Evolutionary conservation across 192 early-diverging fungal genomes (phyloP), one percentile per base, ranked within the genome.

Genomic region (Entomortierella chlamydospora): DNA sequence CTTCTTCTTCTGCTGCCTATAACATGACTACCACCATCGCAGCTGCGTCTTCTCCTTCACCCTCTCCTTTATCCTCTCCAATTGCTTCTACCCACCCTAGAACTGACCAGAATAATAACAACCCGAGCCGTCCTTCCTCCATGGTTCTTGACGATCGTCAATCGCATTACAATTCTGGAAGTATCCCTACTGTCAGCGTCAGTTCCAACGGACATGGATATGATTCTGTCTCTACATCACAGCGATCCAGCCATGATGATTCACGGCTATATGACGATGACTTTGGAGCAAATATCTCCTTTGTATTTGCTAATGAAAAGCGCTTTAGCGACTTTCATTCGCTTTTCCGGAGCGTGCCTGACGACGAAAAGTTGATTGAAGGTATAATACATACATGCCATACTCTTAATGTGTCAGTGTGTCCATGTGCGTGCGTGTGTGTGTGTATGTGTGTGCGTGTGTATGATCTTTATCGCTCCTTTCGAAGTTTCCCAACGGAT

Each of bases 331-430:
- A 87, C 26, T 90, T 85, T 50, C 88, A 90, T 62, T 52, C 84
- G 15, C 78, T 86, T 4, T 90, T 90, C 61, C 57, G 85, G 52
- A 87, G 84, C 61, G 84, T 90, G 4, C 88, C 86, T 25, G 85
- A 88, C 6, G 77, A 88, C 0, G 88, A 90, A 58, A 68, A 68
- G 18, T 57, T 90, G 52, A 83, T 90, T 29, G 84, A 86, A 81
- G 88, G 88, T 86, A 78, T 66, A 55, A 54, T 22, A 58, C 23
- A 30, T 10, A n/a, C n/a, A n/a, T n/a, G n/a, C n/a, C n/a, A n/a
- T n/a, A n/a, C n/a, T n/a, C n/a, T n/a, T n/a, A 51, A 51, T 58
- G 45, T 58, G 45, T 45, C 42, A n/a, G n/a, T n/a, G n/a, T n/a
- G n/a, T n/a, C n/a, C n/a, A n/a, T n/a, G n/a, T n/a, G n/a, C n/a